Percentiles rank a stretch among this genome's conserved stretches.
Evolutionary conservation across 805 yeast genomes (phyloP).

Genomic region (Saccharomycopsis vini): DNA sequence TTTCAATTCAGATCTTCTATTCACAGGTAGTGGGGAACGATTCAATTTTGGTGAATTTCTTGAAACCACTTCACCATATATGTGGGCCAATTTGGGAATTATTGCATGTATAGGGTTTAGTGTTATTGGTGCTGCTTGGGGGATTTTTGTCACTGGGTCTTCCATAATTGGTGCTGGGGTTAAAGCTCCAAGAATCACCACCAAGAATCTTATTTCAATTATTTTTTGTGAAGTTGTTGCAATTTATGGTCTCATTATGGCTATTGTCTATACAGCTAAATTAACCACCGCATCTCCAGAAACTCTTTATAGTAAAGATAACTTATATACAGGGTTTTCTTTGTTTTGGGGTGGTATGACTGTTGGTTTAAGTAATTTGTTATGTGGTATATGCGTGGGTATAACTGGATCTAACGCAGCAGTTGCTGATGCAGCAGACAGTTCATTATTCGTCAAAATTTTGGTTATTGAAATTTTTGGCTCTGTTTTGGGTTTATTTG

Average conservation of each 20-base stretch:
- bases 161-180: constrained; percentile 97
- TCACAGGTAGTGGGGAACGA: constrained; percentile 86
- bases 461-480: constrained; percentile 97
- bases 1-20: constrained; percentile 53
- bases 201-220: constrained; percentile 91
- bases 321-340: constrained; percentile 89
- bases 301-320: constrained; percentile 64
- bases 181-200: constrained; percentile 92
- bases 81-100: constrained; percentile 94
- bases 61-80: constrained; percentile 79
- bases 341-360: constrained; percentile 98
- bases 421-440: constrained; percentile 93
- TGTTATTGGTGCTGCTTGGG: constrained; percentile 99
- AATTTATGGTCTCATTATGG: constrained; percentile 93
- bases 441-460: constrained; percentile 88
- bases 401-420: constrained; percentile 99
- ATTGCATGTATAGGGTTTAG: constrained; percentile 86
- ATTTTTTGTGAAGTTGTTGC: constrained; percentile 99
- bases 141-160: constrained; percentile 91
- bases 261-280: constrained; percentile 92
- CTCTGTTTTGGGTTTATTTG: constrained; percentile 89
- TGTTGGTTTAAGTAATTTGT: constrained; percentile 85
- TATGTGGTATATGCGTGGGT: constrained; percentile 97
- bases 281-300: constrained; percentile 53
- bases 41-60: constrained; percentile 89